Evolutionary conservation across 495 filamentous ascomycete species (phyloP).

Genomic region (Antarctomyces pellizariae): DNA sequence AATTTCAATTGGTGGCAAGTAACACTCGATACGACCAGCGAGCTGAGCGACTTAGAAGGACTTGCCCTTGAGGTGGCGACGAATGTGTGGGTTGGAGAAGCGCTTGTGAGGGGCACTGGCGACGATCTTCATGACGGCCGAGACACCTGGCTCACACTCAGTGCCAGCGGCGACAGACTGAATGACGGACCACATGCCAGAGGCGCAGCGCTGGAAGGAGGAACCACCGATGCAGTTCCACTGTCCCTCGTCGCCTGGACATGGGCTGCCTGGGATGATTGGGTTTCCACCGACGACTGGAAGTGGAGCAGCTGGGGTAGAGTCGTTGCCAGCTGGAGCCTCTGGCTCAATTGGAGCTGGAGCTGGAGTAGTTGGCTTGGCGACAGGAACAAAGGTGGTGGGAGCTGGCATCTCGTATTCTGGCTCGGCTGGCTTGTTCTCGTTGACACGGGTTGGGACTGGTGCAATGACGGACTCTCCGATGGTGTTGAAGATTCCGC

Average conservation of each 20-base stretch:
- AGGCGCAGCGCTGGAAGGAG: conserved; percentile 40
- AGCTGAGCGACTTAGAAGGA: too few relatives aligned
- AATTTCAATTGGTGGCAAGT: too few relatives aligned
- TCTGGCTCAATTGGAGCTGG: conserved; percentile 5
- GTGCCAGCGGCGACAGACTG: conserved; percentile 34
- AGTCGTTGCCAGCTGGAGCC: not conserved
- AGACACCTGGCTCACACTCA: conserved; percentile 28
- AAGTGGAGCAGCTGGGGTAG: conserved; percentile 1
- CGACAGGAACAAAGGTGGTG: too few relatives aligned
- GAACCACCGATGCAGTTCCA: conserved; percentile 44
- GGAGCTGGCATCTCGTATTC: too few relatives aligned
- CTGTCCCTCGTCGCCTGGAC: conserved; percentile 25
- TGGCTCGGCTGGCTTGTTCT: too few relatives aligned
- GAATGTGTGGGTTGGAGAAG: conserved; percentile 10
- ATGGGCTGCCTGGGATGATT: conserved; percentile 16
- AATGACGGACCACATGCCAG: conserved; percentile 30
- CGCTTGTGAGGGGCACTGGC: conserved; percentile 7
- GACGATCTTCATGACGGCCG: conserved; percentile 18
- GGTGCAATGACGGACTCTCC: conserved; percentile 10
- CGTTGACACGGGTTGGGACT: not conserved
- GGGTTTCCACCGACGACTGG: not conserved
- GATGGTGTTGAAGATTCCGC: conserved; percentile 6
- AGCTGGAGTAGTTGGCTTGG: too few relatives aligned
- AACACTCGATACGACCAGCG: too few relatives aligned
- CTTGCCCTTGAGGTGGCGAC: conserved; percentile 8